Evolutionary conservation across 176 grass and related monocot species (phyloP).

Genomic region (Eragrostis curvula): DNA sequence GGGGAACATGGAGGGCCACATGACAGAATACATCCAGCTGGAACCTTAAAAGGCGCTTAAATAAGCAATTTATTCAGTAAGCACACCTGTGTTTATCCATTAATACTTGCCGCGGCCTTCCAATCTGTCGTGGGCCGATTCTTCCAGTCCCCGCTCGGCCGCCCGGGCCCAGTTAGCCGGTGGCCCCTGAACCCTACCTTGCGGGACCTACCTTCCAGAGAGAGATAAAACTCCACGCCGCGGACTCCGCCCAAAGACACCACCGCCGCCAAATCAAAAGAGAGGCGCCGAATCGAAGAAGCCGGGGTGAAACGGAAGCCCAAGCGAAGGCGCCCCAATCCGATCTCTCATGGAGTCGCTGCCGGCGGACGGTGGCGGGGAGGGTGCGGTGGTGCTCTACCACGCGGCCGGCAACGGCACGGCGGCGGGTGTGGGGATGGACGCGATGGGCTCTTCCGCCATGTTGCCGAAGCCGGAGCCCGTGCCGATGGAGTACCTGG

Average conservation of each 20-base stretch:
- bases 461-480: constrained; percentile 71
- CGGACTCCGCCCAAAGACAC: neutral
- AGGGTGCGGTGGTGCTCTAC: constrained; percentile 30
- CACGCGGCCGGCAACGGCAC: constrained; percentile 7
- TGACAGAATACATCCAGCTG: no score
- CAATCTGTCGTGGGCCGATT: constrained; percentile 30
- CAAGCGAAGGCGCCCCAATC: constrained; percentile 18
- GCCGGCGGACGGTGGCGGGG: constrained; percentile 34
- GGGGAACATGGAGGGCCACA: no score
- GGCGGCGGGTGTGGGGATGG: neutral
- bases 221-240: neutral
- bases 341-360: constrained; percentile 47
- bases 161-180: neutral
- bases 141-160: neutral
- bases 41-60: no score
- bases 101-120: neutral
- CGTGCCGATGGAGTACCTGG: constrained; percentile 54
- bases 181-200: constrained; percentile 39
- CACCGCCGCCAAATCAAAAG: constrained; percentile 38
- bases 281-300: neutral
- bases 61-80: neutral
- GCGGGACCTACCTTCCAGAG: constrained; percentile 29
- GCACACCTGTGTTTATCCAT: neutral
- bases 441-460: constrained; percentile 26
- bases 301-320: neutral